Evolutionary conservation across 2,329 filamentous ascomycete species (phyloP).

Genomic region (Neodidymelliopsis sp.): DNA sequence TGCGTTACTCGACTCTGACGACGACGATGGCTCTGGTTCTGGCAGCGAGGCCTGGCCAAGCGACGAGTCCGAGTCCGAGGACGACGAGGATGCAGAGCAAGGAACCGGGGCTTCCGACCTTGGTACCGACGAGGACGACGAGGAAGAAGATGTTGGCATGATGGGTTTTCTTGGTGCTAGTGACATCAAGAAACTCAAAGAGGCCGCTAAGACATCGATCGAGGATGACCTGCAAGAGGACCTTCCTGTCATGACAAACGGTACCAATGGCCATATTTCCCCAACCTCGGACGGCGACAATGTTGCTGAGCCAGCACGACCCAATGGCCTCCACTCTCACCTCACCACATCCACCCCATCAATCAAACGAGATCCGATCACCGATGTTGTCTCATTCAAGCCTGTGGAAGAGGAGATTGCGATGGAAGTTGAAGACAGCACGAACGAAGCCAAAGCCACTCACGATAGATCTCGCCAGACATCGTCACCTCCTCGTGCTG

Average conservation of each 20-base stretch:
- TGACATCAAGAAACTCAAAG: conserved; percentile 47
- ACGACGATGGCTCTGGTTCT: conserved; percentile 39
- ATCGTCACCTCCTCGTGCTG: conserved; percentile 42
- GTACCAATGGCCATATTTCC: conserved; percentile 41
- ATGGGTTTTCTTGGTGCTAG: conserved; percentile 46
- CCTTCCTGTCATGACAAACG: conserved; percentile 42
- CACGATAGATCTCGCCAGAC: conserved; percentile 34
- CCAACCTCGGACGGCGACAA: conserved; percentile 43
- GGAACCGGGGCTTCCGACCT: conserved; percentile 31
- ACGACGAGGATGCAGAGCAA: conserved; percentile 29
- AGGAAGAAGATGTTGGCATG: conserved; percentile 37
- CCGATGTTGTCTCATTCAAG: conserved; percentile 3
- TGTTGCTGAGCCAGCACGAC: neutral
- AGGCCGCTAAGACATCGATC: conserved; percentile 36
- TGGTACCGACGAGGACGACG: conserved; percentile 35
- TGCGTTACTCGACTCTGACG: conserved; percentile 48
- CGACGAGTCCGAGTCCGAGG: conserved; percentile 43
- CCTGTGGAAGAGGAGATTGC: conserved; percentile 20
- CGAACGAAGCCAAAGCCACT: conserved; percentile 23
- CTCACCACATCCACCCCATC: conserved; percentile 20
- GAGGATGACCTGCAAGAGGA: conserved; percentile 29
- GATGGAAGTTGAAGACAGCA: conserved; percentile 19
- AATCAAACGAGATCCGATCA: neutral
- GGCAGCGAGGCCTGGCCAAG: conserved; percentile 49
- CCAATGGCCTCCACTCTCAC: no score